These are phyloP conservation scores for Bjerkandera adusta DNA, from an alignment of 1,284 basidiomycete genomes.

Conservation along the genomic window DNA sequence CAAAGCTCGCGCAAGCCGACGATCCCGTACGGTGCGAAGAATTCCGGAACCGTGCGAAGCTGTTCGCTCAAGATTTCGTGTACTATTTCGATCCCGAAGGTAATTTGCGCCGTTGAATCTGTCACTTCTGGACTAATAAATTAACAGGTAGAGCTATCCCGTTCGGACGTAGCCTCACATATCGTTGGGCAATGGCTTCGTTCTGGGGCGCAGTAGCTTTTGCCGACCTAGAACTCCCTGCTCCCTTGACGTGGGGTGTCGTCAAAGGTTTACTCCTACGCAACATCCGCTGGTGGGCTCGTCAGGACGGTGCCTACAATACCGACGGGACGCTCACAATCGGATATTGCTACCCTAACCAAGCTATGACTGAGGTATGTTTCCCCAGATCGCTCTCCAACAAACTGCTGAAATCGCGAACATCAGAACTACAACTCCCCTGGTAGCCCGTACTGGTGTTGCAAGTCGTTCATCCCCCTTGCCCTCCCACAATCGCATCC, in stretches of 20 bases:
- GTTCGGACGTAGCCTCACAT: constrained; percentile 75
- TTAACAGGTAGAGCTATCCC: constrained; percentile 67
- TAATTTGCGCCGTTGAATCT: constrained; percentile 24
- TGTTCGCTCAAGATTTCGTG: constrained; percentile 69
- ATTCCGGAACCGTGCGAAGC: constrained; percentile 59
- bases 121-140: too few species aligned
- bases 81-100: constrained; percentile 76
- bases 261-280: constrained; percentile 73
- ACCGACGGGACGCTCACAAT: constrained; percentile 72
- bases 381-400: background rate
- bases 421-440: constrained; percentile 71
- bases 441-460: constrained; percentile 82
- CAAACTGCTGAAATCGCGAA: background rate
- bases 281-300: constrained; percentile 71
- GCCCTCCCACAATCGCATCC: constrained; percentile 62
- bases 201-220: constrained; percentile 77
- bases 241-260: constrained; percentile 71
- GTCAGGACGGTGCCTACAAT: constrained; percentile 57
- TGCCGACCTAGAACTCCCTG: constrained; percentile 64
- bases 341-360: constrained; percentile 72
- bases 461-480: constrained; percentile 74
- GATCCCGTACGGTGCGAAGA: constrained; percentile 66
- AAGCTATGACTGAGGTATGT: constrained; percentile 60
- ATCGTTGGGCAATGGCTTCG: constrained; percentile 77
- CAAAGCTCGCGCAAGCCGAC: constrained; percentile 59